phyloP scores from a whole-genome alignment of 495 filamentous ascomycete species.

The Parathielavia appendiculata region DNA sequence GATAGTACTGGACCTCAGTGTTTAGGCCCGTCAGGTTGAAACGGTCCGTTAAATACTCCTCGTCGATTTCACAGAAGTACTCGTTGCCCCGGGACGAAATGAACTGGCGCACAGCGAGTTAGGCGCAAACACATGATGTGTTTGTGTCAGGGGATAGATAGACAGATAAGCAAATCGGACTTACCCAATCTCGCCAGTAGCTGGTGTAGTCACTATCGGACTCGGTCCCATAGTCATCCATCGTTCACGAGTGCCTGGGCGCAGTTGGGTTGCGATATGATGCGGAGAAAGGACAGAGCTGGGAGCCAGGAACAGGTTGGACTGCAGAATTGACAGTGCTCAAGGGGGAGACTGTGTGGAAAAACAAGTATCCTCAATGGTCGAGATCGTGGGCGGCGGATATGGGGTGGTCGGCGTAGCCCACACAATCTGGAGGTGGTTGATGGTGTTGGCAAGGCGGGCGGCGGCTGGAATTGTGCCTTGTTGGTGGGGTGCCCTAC shows the following conservation, averaged over 20 bases:
- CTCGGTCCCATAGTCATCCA: constrained; percentile 97
- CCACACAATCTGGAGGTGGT: background rate
- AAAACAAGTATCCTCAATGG: background rate
- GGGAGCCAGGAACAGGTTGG: background rate
- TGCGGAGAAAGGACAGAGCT: background rate
- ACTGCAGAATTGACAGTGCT: background rate
- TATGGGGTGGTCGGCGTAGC: background rate
- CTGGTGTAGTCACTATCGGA: constrained; percentile 98
- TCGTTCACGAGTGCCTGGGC: constrained; percentile 17
- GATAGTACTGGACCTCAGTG: constrained; percentile 96
- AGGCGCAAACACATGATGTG: constrained; percentile 13
- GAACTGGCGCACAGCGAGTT: constrained; percentile 57
- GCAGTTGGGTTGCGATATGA: background rate
- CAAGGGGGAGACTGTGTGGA: background rate
- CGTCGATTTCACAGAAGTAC: constrained; percentile 99
- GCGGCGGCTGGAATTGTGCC: constrained; percentile 11
- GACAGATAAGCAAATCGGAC: constrained; percentile 36
- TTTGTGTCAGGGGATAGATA: background rate
- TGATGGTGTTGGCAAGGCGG: background rate
- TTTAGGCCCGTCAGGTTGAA: constrained; percentile 98
- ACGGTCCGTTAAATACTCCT: constrained; percentile 96
- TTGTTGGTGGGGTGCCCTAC: constrained; percentile 6
- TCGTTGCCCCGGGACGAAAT: constrained; percentile 96
- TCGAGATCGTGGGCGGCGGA: background rate
- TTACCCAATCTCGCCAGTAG: constrained; percentile 99